A percentile compares a stretch with the other conserved stretches of the same genome.
phyloP scores from a whole-genome alignment of 2,329 filamentous ascomycete species.

The Talaromyces verruculosus region DNA sequence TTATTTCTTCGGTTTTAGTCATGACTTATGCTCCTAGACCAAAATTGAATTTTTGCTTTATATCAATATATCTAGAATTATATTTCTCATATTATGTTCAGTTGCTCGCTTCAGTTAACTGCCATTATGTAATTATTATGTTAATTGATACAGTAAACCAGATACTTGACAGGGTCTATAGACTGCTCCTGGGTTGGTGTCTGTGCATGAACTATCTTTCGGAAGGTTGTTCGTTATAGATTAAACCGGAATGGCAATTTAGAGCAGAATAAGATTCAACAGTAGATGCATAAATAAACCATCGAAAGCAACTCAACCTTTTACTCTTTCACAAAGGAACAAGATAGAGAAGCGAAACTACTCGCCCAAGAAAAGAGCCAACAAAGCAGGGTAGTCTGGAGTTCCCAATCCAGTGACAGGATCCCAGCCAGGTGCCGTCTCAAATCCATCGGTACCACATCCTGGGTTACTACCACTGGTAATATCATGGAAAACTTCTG shows the following conservation, averaged over 20 bases:
- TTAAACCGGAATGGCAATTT: no score
- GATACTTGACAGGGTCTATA: background rate
- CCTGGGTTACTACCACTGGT: constrained; percentile 34
- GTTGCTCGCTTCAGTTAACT: background rate
- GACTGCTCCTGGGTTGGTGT: background rate
- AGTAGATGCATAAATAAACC: background rate
- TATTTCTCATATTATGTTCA: background rate
- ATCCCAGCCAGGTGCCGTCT: constrained; percentile 32
- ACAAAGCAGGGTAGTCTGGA: constrained; percentile 34
- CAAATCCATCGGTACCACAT: constrained; percentile 34
- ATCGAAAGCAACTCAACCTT: background rate
- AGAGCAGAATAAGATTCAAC: background rate
- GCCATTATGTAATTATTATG: background rate
- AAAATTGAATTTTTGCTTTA: background rate
- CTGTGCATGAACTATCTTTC: background rate
- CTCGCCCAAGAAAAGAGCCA: constrained; percentile 35
- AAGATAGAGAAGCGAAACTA: background rate
- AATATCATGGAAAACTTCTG: constrained; percentile 35
- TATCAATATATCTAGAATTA: background rate
- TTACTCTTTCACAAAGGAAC: no score
- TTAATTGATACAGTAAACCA: no score
- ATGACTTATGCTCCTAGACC: background rate
- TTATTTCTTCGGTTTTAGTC: background rate
- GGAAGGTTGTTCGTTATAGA: background rate
- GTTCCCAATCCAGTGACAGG: constrained; percentile 36